Evolutionary conservation across 2,329 filamentous ascomycete species (phyloP), one percentile per base, ranked within the genome.

Genomic region (Aspergillus chevalieri): DNA sequence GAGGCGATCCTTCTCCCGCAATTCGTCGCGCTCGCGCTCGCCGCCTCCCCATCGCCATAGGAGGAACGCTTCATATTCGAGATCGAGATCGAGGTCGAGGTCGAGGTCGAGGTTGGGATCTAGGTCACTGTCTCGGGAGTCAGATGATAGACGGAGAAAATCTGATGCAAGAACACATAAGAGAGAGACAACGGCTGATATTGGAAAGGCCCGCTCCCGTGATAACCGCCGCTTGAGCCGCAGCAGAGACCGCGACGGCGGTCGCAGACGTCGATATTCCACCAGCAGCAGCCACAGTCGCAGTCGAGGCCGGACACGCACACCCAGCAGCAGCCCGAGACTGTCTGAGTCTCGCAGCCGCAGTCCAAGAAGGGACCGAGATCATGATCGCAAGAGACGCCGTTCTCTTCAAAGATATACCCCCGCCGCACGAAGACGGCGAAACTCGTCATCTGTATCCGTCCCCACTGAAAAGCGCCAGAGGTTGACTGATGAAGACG

Each of bases 151-250:
- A 62, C 57, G 64, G 57, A 71, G 69, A 60, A 71, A 70, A 71
- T 72, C 71, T 58, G 69, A 68, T 55, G 64, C 64, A 61, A 65
- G 68, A 65, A 64, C 69, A 57, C 65, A 72, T 57, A 64, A 55
- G 62, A 68, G 60, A 65, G 69, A 71, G 57, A 65, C 67, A 60
- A 67, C 71, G 57, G 71, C 75, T 78, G 74, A 78, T 75, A 59
- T 73, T 72, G 70, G 66, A 62, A 76, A 75, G 64, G 74, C 61
- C 58, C 64, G 64, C 57, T 59, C 59, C 58, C 70, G 66, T 57
- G 73, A 76, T 61, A 68, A 62, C 57, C 69, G 66, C 52, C 63
- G 64, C 45, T 55, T 62, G 53, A 77, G 72, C 58, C 70, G 63
- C 47, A 71, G 66, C 57, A 61, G 61, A 53, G 60, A 63, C 46